Base-by-base conservation (phyloP, 164 flowering plant species). In the Stephania yunnanensis region DNA sequence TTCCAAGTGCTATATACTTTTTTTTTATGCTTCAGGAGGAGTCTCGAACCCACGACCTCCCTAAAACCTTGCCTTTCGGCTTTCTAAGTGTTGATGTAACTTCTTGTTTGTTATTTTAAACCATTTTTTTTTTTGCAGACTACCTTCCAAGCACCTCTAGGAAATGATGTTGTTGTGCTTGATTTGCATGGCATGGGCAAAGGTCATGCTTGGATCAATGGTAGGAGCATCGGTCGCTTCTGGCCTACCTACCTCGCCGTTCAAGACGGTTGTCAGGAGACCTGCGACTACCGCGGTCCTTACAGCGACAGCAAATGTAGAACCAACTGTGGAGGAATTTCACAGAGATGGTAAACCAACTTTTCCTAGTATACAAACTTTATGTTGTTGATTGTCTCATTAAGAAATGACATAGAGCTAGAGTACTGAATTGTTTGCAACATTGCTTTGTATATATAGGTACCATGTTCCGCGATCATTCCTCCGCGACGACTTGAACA, bases 121-220 rank as follows among this genome's bases (percentile, higher is more conserved):
- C 15, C 12, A 50, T 10, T n/a, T 70, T 20, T 44, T 20, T 45
- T 1, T 70, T 70, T 71, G 42, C 46, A 88, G 95, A 81, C 91
- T 1, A 82, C 86, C 1, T 89, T 91, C 86, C 84, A 85, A 70
- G 85, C 91, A 53, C 95, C 97, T 0, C 61, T 82, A 19, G 97
- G 94, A 19, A 73, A 75, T 3, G 94, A 87, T 1, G 89, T 94
- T 0, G 91, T 93, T 10, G 92, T 81, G 1, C 78, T 91, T 10
- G 92, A 93, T 69, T 48, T 90, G 69, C 86, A 64, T 69, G 92
- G 94, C 0, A 12, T 93, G 80, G 91, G 96, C 0, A 93, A 93
- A 46, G 97, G 97, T 0, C 3, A 69, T 0, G 94, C 92, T 1
- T 93, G 95, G 95, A 87, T 93, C 2, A 93, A 91, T 65, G 94